Evolutionary conservation across 495 filamentous ascomycete genomes (phyloP), one percentile per base, ranked within the genome.

Genomic region (Aspergillus avenaceus): DNA sequence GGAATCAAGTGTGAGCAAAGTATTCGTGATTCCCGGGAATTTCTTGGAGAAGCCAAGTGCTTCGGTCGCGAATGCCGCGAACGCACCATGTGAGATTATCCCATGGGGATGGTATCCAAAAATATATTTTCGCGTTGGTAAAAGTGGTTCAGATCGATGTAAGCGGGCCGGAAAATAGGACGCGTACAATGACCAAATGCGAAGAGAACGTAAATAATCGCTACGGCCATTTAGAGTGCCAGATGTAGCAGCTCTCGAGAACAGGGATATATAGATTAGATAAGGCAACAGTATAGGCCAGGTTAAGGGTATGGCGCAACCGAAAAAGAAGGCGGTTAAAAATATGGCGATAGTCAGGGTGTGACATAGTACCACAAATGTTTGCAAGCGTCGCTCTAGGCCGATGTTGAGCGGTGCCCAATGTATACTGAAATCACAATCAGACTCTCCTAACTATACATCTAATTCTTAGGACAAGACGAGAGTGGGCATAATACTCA

Each of bases 61-160:
- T 56, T 97, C 93, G 5, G 95, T 97, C 24, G 77, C 88, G 55
- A 98, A 97, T 13, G 91, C 86, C 3, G 87, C 89, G 67, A 93
- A 97, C 1, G 95, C 93, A 29, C 93, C 93, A 60, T 96, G 89
- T 12, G 86, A 90, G 59, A 98, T 96, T 66, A 98, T 97, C 32
- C 93, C 93, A 64, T 97, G 92, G 0, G 92, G 92, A 61, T 97
- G 93, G 65, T 97, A 97, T 34, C 95, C 93, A 62, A 98, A 95
- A 56, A 98, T 92, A 71, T 97, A 98, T 70, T 97, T 97, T 49
- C 90, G 79, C 2, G 85, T 88, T 0, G 90, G 77, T 12, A 87
- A 81, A 2, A 98, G 82, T 14, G 49, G 70, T 55, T 85, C 76
- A 29, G 88, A 90, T 49, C 92, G 86, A 67, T 97, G 91, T 25